Evolutionary conservation across 2,329 filamentous ascomycete genomes (phyloP).

Genomic region (Penicillium sp.): DNA sequence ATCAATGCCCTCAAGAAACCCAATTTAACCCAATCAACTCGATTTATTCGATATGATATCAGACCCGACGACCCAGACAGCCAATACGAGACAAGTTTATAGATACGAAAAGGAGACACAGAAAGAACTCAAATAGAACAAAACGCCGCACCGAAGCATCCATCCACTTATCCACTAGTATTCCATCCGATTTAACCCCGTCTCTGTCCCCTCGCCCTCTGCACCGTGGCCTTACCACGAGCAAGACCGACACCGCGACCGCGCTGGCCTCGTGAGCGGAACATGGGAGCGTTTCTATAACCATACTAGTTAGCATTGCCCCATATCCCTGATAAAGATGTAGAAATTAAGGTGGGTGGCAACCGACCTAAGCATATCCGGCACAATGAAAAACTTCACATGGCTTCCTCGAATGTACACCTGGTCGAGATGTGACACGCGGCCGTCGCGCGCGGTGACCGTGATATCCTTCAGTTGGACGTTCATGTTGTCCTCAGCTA

Average conservation of each 20-base stretch:
- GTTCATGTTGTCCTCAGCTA: slow-evolving; percentile 99
- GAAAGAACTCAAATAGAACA: slow-evolving; percentile 20
- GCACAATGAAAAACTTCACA: slow-evolving; percentile 96
- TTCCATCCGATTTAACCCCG: slow-evolving; percentile 34
- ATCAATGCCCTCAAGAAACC: too few species aligned
- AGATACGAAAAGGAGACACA: too few species aligned
- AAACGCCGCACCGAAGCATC: slow-evolving; percentile 29
- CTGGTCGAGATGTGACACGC: slow-evolving; percentile 94
- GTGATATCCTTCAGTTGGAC: slow-evolving; percentile 98
- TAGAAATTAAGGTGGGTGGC: background rate
- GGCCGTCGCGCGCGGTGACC: slow-evolving; percentile 91
- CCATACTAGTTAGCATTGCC: slow-evolving; percentile 6
- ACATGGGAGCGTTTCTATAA: slow-evolving; percentile 95
- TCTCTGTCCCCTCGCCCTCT: slow-evolving; percentile 63
- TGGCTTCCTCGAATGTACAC: slow-evolving; percentile 97
- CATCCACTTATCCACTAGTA: slow-evolving; percentile 9
- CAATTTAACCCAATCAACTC: too few species aligned
- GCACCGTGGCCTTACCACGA: slow-evolving; percentile 89
- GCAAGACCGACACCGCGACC: slow-evolving; percentile 92
- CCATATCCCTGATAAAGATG: too few species aligned
- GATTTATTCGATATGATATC: too few species aligned
- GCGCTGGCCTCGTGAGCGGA: slow-evolving; percentile 79
- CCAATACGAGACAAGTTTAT: too few species aligned
- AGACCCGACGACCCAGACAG: too few species aligned
- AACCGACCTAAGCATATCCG: slow-evolving; percentile 82